Evolutionary conservation across 495 filamentous ascomycete genomes (phyloP).

Genomic region (Lophiostoma macrostomum): DNA sequence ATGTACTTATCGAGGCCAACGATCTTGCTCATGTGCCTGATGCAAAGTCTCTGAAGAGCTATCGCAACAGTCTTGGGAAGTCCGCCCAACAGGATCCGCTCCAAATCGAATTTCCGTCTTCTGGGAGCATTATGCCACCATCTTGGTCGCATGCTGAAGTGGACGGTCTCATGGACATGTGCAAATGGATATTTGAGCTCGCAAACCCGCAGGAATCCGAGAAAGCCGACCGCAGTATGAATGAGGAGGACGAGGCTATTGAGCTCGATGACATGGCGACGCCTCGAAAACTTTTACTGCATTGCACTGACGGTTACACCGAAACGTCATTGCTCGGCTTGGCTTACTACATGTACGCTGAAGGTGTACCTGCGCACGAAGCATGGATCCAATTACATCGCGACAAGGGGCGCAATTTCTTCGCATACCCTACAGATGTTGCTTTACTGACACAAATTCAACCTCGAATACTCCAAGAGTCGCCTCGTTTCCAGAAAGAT

Average conservation of each 20-base stretch:
- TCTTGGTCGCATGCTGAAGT: slow-evolving; percentile 74
- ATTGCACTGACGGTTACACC: slow-evolving; percentile 94
- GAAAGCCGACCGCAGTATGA: slow-evolving; percentile 31
- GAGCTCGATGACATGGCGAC: slow-evolving; percentile 38
- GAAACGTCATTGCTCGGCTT: slow-evolving; percentile 84
- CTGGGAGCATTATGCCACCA: slow-evolving; percentile 80
- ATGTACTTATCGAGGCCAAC: slow-evolving; percentile 80
- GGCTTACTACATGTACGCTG: slow-evolving; percentile 87
- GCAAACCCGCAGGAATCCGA: slow-evolving; percentile 54
- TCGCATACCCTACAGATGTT: slow-evolving; percentile 89
- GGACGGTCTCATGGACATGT: slow-evolving; percentile 77
- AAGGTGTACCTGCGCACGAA: slow-evolving; percentile 71
- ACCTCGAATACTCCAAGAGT: slow-evolving; percentile 62
- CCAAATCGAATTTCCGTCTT: slow-evolving; percentile 84
- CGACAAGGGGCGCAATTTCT: slow-evolving; percentile 83
- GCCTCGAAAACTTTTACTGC: slow-evolving; percentile 67
- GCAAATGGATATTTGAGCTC: slow-evolving; percentile 84
- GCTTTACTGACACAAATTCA: slow-evolving; percentile 72
- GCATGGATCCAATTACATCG: slow-evolving; percentile 87
- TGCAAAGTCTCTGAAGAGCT: slow-evolving; percentile 51
- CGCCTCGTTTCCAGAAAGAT: slow-evolving; percentile 33
- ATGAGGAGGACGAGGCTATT: slow-evolving; percentile 44
- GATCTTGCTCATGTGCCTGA: slow-evolving; percentile 71
- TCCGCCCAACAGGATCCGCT: slow-evolving; percentile 41
- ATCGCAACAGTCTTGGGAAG: slow-evolving; percentile 53